Evolutionary conservation across 163 green algal genomes (phyloP).

Genomic region (Scenedesmus sp.): DNA sequence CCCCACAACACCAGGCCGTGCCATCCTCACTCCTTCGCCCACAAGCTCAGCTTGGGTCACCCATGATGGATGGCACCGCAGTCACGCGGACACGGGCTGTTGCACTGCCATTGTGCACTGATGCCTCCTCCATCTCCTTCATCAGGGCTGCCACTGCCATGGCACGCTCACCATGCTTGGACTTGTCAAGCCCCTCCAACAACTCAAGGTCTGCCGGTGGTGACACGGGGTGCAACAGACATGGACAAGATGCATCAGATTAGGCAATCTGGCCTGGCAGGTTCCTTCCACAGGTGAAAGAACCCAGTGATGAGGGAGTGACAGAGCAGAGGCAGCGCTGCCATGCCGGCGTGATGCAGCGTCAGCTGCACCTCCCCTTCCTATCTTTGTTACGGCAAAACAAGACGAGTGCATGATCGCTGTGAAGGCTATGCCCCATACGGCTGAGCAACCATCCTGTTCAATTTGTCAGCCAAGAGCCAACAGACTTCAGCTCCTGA

Average conservation of each 20-base stretch:
- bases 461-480: background rate
- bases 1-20: background rate
- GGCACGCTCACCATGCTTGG: conserved; percentile 41
- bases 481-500: background rate
- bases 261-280: background rate
- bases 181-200: conserved; percentile 28
- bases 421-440: background rate
- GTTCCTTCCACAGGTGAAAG: too few species aligned
- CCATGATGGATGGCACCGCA: background rate
- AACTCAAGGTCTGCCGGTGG: conserved; percentile 17
- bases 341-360: background rate
- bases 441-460: background rate
- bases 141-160: background rate
- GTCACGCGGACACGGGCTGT: background rate
- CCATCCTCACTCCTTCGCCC: background rate
- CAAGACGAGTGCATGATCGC: background rate
- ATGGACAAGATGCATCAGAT: background rate
- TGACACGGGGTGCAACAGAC: background rate
- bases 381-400: background rate
- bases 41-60: background rate
- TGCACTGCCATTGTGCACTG: background rate
- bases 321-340: background rate
- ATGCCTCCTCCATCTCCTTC: background rate
- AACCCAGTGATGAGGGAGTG: background rate
- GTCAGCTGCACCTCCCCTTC: background rate